Base-by-base conservation (phyloP, 306 rosid species). In the Myrica gale region DNA sequence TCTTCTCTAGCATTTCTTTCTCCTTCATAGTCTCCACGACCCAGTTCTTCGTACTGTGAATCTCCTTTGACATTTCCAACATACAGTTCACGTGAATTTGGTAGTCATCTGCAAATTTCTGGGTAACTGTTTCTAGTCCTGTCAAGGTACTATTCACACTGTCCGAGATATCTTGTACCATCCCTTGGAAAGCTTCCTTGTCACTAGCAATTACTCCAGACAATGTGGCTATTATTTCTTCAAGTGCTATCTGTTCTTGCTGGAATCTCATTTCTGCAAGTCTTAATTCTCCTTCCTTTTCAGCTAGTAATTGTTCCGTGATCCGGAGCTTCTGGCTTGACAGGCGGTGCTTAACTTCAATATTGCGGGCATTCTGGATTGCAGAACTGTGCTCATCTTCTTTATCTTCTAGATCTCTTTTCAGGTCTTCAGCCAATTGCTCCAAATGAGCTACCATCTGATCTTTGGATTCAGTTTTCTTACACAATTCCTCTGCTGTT, bases 291-390 rank as follows among this genome's bases (percentile, higher is more conserved):
- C 92, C 96, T 74, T 96, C 99, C 73, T 87, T 92, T 85, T 96
- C 99, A 32, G 86, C 51, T 74, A 92, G 82, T 77, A 88, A 65
- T 76, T 96, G 99, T 68, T 96, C 99, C 17, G 99, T 92, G 46
- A 92, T 93, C 74, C 99, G 90, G 75, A 96, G 96, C 91, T 96
- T 92, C 91, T 92, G 99, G 92, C 88, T 89, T 68, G 99, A 92
- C 75, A 96, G 84, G 21, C 99, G 99, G 85, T 90, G 98, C 90
- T 87, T 88, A 55, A 92, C 97, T 82, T 96, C 97, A 15, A 88
- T 84, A 23, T 69, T 90, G 61, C 91, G 85, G 68, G 85, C 86
- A 17, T 84, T 88, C 10, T 95, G 96, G 4, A 87, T 81, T 84
- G 76, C 76, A 71, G 81, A 81, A 68, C 82, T 32, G 56, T 81